phyloP scores from a whole-genome alignment of 495 filamentous ascomycete genomes.

The Penicillium lagena region DNA sequence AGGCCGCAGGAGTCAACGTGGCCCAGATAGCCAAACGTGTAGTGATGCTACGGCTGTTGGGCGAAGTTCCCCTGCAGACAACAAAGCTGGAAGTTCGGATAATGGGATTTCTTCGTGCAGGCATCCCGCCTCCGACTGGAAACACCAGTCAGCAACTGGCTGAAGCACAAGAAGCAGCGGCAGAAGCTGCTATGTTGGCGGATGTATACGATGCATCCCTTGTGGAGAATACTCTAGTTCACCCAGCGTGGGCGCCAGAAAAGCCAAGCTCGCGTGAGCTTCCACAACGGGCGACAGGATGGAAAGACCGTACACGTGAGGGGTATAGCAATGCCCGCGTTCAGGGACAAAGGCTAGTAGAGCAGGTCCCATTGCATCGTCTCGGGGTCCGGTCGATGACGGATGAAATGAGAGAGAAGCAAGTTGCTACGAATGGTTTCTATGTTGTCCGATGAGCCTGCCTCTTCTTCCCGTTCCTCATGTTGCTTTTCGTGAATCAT shows the following conservation, averaged over 20 bases:
- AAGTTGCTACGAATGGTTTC: constrained; percentile 30
- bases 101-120: constrained; percentile 42
- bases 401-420: constrained; percentile 42
- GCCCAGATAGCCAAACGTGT: constrained; percentile 32
- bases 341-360: constrained; percentile 42
- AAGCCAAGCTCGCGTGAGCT: constrained; percentile 1
- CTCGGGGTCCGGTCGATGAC: constrained; percentile 47
- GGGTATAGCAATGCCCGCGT: constrained; percentile 31
- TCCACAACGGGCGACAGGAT: constrained; percentile 17
- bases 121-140: constrained; percentile 18
- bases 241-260: constrained; percentile 49
- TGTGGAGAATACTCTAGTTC: constrained; percentile 43
- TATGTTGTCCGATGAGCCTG: constrained; percentile 29
- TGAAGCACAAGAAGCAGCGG: constrained; percentile 20
- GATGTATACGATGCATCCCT: constrained; percentile 44
- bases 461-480: not conserved
- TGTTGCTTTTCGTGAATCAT: not conserved
- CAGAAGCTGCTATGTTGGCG: constrained; percentile 32
- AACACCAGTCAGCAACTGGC: constrained; percentile 21
- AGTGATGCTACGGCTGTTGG: constrained; percentile 43
- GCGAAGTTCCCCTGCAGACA: constrained; percentile 24
- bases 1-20: constrained; percentile 30
- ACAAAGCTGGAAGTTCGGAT: constrained; percentile 42
- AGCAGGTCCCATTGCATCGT: constrained; percentile 47
- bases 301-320: constrained; percentile 26